Base-by-base conservation (phyloP, 2,329 filamentous ascomycete species). In the Pseudogymnoascus sp. region DNA sequence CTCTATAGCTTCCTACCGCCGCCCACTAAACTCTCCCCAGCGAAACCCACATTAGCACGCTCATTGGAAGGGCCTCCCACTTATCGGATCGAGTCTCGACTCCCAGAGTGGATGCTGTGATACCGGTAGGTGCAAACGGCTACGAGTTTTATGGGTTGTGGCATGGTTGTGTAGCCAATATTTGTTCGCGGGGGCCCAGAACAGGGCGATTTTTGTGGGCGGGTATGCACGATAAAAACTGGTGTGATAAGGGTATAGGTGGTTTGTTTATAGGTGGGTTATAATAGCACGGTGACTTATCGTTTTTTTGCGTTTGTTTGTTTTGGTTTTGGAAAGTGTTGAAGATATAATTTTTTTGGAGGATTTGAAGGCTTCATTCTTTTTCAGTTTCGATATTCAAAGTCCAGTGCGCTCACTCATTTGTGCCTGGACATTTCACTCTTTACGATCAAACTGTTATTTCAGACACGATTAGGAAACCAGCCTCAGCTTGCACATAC, bases 221-320 rank as follows among this genome's bases (percentile, higher is more conserved):
- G 18, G 4, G 37, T n/a, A 39, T 34, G 51, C 51, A 57, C 11
- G 29, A 34, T 57, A 57, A 34, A 57, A 57, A 10, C 14, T 34
- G 51, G 29, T 57, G 51, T 34, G 51, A 57, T 57, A 57, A 57
- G 51, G 51, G 51, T 31, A 57, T 16, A 34, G 51, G 16, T 57
- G 29, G 51, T 57, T 57, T 57, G 51, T 57, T 57, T 57, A 57
- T 34, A 57, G 26, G 51, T 57, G 51, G 51, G 51, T 57, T 57
- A 34, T 57, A 34, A 34, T 57, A 57, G 47, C 14, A 57, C 47
- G n/a, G 8, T 31, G 47, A 57, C 26, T 12, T 57, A 57, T 21
- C 5, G 51, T 1, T 57, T 57, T 57, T 57, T 34, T 34, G 10
- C 29, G n/a, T 31, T 18, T 31, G 47, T 26, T 47, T 31, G 47